A percentile compares a stretch with the other conserved stretches of the same genome.
Evolutionary conservation across 2,329 filamentous ascomycete species (phyloP).

Genomic region (Alternaria brassicicola): DNA sequence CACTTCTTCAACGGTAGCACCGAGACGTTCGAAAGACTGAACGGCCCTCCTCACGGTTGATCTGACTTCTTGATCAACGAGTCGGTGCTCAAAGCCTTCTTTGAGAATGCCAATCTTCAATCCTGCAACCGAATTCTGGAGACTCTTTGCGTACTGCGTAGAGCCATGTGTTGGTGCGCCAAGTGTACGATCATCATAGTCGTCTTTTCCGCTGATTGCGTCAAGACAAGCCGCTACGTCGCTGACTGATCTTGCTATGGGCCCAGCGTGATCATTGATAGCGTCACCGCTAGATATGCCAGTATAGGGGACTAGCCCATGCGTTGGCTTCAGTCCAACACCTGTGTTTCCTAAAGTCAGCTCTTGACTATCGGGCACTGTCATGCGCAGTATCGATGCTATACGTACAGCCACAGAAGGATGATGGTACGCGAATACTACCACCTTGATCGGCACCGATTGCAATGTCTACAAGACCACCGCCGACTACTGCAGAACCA

Average conservation of each 20-base stretch:
- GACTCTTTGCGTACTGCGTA: slow-evolving; percentile 21
- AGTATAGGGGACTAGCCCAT: slow-evolving; percentile 59
- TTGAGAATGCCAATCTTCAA: slow-evolving; percentile 37
- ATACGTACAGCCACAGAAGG: slow-evolving; percentile 43
- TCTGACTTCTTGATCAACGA: slow-evolving; percentile 50
- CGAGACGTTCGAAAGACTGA: slow-evolving; percentile 50
- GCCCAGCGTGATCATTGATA: slow-evolving; percentile 54
- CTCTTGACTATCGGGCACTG: background rate
- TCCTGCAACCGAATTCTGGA: slow-evolving; percentile 23
- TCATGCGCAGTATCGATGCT: background rate
- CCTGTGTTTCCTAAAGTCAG: slow-evolving; percentile 8
- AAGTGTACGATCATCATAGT: slow-evolving; percentile 40
- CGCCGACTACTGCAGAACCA: slow-evolving; percentile 52
- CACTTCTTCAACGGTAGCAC: slow-evolving; percentile 53
- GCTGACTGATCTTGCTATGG: slow-evolving; percentile 33
- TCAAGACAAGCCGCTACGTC: slow-evolving; percentile 37
- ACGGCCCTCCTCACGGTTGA: slow-evolving; percentile 51
- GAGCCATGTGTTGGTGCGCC: slow-evolving; percentile 34
- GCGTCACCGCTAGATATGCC: slow-evolving; percentile 49
- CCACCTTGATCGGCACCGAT: slow-evolving; percentile 52
- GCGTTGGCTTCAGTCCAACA: slow-evolving; percentile 53
- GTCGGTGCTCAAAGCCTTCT: slow-evolving; percentile 33
- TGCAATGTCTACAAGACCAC: slow-evolving; percentile 46
- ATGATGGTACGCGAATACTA: slow-evolving; percentile 47
- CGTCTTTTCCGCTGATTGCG: slow-evolving; percentile 39